Conservation (phyloP, 495 filamentous ascomycete species). For the Symbiotaphrina buchneri region DNA sequence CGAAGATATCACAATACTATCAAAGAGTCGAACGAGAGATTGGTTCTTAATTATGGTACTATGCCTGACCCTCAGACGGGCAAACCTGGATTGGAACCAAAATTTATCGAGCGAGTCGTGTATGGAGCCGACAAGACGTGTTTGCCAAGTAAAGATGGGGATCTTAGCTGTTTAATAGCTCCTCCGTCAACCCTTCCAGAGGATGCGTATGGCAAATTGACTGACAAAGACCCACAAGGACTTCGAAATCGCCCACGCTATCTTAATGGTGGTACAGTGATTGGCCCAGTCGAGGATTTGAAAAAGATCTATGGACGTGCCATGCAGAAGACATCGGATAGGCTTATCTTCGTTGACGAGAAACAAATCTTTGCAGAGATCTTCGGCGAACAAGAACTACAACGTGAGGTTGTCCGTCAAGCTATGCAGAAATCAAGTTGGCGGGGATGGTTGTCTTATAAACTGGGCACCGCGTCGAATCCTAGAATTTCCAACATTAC, state of each 20-base stretch:
- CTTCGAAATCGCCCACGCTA: constrained; percentile 15
- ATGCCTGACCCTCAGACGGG: background rate
- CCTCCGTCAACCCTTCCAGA: constrained; percentile 2
- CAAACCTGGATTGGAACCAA: background rate
- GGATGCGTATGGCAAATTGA: constrained; percentile 1
- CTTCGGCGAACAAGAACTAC: constrained; percentile 33
- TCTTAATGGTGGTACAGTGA: constrained; percentile 25
- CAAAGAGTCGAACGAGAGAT: constrained; percentile 2
- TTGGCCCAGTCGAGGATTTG: constrained; percentile 27
- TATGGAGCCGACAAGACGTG: constrained; percentile 7
- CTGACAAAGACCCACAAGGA: constrained; percentile 3
- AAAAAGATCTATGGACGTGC: constrained; percentile 23
- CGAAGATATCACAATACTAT: constrained; percentile 7
- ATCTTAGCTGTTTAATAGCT: constrained; percentile 1
- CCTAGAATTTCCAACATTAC: no score
- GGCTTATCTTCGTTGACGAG: no score
- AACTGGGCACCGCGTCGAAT: background rate
- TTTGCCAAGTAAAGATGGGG: constrained; percentile 4
- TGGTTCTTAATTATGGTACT: background rate
- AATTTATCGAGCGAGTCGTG: constrained; percentile 3
- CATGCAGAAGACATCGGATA: constrained; percentile 16
- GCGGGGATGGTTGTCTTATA: background rate
- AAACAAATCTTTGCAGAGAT: constrained; percentile 26
- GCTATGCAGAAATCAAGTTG: background rate
- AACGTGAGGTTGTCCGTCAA: constrained; percentile 15